These are phyloP conservation scores for Boeremia lycopersici DNA, from an alignment of 2,329 filamentous ascomycete genomes.

Conservation along the genomic window DNA sequence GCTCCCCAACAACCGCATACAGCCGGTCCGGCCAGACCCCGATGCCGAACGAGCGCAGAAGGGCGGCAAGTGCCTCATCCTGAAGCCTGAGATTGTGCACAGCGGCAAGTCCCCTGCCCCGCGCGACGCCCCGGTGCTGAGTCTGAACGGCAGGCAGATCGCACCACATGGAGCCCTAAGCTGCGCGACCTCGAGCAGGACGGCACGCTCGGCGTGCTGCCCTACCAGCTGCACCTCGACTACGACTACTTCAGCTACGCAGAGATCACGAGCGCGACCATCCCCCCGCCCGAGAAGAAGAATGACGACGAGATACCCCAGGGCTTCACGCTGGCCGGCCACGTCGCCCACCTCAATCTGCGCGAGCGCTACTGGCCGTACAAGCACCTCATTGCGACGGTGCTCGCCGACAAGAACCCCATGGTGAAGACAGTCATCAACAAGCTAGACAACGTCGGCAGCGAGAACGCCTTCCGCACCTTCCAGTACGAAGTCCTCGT, in stretches of 20 bases:
- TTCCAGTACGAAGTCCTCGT: constrained; percentile 91
- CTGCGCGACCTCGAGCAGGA: constrained; percentile 71
- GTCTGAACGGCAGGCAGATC: constrained; percentile 58
- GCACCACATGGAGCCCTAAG: constrained; percentile 75
- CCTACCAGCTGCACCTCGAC: constrained; percentile 75
- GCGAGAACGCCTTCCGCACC: constrained; percentile 84
- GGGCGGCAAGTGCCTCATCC: constrained; percentile 54
- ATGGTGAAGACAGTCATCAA: constrained; percentile 89
- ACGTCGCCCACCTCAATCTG: constrained; percentile 94
- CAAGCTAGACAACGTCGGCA: constrained; percentile 88
- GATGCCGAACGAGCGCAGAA: constrained; percentile 60
- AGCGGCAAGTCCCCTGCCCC: constrained; percentile 38
- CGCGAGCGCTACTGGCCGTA: constrained; percentile 82
- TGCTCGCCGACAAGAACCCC: constrained; percentile 89
- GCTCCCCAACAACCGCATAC: constrained; percentile 67
- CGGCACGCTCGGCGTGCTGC: constrained; percentile 72
- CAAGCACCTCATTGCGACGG: constrained; percentile 82
- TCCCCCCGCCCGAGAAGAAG: constrained; percentile 72
- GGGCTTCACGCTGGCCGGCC: constrained; percentile 87
- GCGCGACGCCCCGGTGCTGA: constrained; percentile 31
- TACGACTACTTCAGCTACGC: constrained; percentile 89
- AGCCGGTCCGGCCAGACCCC: constrained; percentile 65
- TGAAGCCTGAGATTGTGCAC: constrained; percentile 51
- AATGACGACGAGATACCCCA: constrained; percentile 80
- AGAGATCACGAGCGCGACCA: constrained; percentile 80